phyloP scores from a whole-genome alignment of 495 filamentous ascomycete genomes.

The Talaromyces trachyspermus region DNA sequence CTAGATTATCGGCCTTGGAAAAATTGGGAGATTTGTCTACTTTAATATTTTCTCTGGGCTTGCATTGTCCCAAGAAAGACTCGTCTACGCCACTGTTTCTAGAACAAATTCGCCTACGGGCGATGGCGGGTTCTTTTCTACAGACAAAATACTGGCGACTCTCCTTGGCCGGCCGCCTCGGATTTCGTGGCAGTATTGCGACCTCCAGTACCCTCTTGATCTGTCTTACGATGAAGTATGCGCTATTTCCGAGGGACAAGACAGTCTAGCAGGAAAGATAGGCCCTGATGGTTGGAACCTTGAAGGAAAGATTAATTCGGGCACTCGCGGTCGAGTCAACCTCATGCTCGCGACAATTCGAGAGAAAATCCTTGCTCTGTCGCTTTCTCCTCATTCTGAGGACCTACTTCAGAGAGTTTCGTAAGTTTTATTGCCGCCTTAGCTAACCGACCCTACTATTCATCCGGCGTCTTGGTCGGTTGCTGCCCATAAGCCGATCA shows the following conservation, averaged over 20 bases:
- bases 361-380: constrained; percentile 45
- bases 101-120: constrained; percentile 28
- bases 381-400: constrained; percentile 23
- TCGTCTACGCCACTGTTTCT: constrained; percentile 31
- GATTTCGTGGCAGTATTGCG: constrained; percentile 35
- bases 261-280: constrained; percentile 18
- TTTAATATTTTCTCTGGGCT: constrained; percentile 29
- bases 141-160: constrained; percentile 33
- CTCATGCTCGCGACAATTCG: constrained; percentile 29
- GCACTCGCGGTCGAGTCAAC: constrained; percentile 33
- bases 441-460: background rate
- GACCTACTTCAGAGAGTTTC: constrained; percentile 2
- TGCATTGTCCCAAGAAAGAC: constrained; percentile 30
- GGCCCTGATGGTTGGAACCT: constrained; percentile 41
- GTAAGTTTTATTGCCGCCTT: background rate
- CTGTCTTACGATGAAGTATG: constrained; percentile 34
- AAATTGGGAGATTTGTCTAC: constrained; percentile 13
- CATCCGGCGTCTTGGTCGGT: background rate
- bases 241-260: constrained; percentile 22
- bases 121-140: constrained; percentile 33
- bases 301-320: constrained; percentile 20
- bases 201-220: constrained; percentile 42
- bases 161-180: constrained; percentile 41
- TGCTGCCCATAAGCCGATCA: background rate
- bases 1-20: constrained; percentile 12